These are phyloP conservation scores for Phytopythium sindhum DNA, from an alignment of 352 stramenopile species.

Conservation along the genomic window DNA sequence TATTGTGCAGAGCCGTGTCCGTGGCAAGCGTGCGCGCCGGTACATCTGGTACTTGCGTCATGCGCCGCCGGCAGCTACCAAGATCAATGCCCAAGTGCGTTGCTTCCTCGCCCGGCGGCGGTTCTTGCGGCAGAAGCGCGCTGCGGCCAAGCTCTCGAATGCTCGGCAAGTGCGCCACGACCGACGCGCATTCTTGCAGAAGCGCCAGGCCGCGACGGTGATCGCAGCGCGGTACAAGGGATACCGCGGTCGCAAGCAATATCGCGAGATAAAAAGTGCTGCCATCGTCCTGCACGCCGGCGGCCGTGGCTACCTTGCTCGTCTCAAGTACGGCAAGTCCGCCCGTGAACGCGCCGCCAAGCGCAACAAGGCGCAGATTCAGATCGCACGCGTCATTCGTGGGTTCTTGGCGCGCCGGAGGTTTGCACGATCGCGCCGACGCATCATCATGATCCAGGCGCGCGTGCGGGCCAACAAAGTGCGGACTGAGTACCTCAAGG, in stretches of 20 bases:
- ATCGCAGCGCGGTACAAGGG: conserved; percentile 81
- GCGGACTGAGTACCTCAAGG: conserved; percentile 84
- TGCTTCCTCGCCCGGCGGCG: conserved; percentile 61
- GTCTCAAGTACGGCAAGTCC: conserved; percentile 87
- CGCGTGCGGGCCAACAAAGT: conserved; percentile 84
- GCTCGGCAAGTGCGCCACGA: conserved; percentile 64
- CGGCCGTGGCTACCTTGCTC: conserved; percentile 73
- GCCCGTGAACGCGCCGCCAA: conserved; percentile 64
- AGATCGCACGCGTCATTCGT: conserved; percentile 72
- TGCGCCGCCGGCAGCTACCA: conserved; percentile 68
- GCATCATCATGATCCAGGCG: conserved; percentile 87
- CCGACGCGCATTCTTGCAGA: conserved; percentile 57
- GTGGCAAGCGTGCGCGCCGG: conserved; percentile 67
- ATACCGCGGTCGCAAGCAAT: conserved; percentile 55
- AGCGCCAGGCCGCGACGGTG: conserved; percentile 54
- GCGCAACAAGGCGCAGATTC: conserved; percentile 74
- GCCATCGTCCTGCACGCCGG: conserved; percentile 77
- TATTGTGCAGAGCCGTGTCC: conserved; percentile 65
- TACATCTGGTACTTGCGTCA: conserved; percentile 73
- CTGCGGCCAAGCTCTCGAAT: conserved; percentile 70
- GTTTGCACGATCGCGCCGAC: conserved; percentile 48
- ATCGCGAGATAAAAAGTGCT: conserved; percentile 62
- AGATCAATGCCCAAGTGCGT: conserved; percentile 75
- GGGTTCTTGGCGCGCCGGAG: conserved; percentile 60
- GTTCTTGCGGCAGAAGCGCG: conserved; percentile 65